A percentile compares a stretch with the other conserved stretches of the same genome.
Evolutionary conservation across 1,284 basidiomycete species (phyloP).

Genomic region (Clitocybe nebularis): DNA sequence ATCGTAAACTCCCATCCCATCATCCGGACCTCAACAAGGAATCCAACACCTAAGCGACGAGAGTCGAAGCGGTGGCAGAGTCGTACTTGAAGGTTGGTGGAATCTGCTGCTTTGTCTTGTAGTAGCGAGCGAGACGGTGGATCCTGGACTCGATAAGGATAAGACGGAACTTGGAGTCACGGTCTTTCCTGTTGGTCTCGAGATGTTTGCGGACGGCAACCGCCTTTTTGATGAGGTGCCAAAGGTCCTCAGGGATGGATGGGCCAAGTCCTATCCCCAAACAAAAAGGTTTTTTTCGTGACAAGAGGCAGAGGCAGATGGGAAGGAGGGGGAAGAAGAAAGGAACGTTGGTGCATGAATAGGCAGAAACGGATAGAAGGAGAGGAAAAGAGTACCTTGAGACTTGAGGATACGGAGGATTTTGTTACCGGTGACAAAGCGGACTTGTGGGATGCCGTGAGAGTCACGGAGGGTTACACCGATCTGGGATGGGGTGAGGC

Average conservation of each 20-base stretch:
- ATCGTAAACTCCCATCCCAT: no score
- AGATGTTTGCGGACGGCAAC: slow-evolving; percentile 99
- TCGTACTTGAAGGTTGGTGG: slow-evolving; percentile 98
- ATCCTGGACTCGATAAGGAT: slow-evolving; percentile 99
- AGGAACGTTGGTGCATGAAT: slow-evolving; percentile 26
- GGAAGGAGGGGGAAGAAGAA: slow-evolving; percentile 18
- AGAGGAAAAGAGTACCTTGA: slow-evolving; percentile 61
- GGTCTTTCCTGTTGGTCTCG: slow-evolving; percentile 97
- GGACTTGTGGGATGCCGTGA: slow-evolving; percentile 96
- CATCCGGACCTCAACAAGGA: no score
- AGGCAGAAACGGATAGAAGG: slow-evolving; percentile 6
- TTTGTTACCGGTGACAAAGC: slow-evolving; percentile 99
- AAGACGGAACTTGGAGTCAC: slow-evolving; percentile 97
- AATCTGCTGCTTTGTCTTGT: slow-evolving; percentile 98
- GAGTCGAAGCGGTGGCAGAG: slow-evolving; percentile 84
- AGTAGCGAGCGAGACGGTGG: slow-evolving; percentile 84
- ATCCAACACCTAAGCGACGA: slow-evolving; percentile 69
- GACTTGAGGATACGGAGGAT: slow-evolving; percentile 98
- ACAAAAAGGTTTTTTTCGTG: slow-evolving; percentile 47
- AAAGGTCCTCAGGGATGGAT: slow-evolving; percentile 98
- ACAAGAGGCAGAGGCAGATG: slow-evolving; percentile 20
- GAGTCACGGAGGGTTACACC: slow-evolving; percentile 98
- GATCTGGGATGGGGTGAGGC: slow-evolving; percentile 96
- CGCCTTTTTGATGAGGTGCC: slow-evolving; percentile 99
- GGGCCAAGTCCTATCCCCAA: slow-evolving; percentile 89